Evolutionary conservation across 148 eudicot genomes (phyloP), one percentile per base, ranked within the genome.

Genomic region (Agrostemma githago): DNA sequence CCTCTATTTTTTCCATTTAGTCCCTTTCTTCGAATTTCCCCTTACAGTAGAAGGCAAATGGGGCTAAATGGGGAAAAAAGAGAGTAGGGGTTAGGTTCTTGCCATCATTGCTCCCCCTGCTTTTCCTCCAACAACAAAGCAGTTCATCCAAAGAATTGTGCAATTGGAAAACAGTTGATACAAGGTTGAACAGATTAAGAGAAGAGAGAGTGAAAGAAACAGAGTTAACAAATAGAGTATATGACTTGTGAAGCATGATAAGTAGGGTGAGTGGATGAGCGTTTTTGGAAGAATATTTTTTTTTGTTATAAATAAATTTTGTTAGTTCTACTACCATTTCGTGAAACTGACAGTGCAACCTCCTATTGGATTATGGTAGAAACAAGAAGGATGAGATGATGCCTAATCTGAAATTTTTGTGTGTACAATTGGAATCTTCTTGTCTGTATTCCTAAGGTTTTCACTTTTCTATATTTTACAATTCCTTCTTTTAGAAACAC

Each of bases 361-460:
- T 51, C 56, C 16, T 51, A 48, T 8, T 48, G 53, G 53, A 48
- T 48, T 48, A 51, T 12, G 56, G 56, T 8, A 11, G 56, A 51
- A 51, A 6, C 10, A 51, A 51, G 54, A 8, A 48, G 15, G 16
- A 51, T 51, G 56, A 51, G 56, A 15, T 51, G 39, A 61, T 61
- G 21, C 64, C 64, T 61, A 19, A 9, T 61, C 64, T 61, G 64
- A 61, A 61, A 61, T 14, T 21, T 61, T 17, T 61, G 64, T 21
- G 8, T 19, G 34, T 21, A 5, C 2, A 3, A 21, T 19, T 19
- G 10, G 64, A 61, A 21, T 48, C 53, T 48, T 26, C 34, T 26
- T 0, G 34, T 26, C 34, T 26, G 34, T 26, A 26, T 26, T 26
- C 34, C 34, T 26, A 26, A 26, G 34, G 34, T 26, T 26, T 26